Evolutionary conservation across 1,284 basidiomycete species (phyloP).

Genomic region (Garcileccinum viscosum): DNA sequence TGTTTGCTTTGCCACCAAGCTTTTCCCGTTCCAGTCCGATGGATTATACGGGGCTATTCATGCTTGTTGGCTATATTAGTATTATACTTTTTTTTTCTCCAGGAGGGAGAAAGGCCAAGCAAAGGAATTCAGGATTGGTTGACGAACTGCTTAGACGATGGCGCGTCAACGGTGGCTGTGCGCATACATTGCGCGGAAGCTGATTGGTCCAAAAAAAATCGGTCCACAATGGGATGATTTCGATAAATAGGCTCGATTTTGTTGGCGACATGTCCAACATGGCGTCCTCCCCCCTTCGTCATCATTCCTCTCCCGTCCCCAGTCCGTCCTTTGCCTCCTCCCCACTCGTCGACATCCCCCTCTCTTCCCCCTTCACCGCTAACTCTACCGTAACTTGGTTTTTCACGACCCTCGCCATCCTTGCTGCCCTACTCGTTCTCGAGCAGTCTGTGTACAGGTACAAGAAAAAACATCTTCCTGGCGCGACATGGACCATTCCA

Average conservation of each 20-base stretch:
- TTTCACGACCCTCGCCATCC: conserved; percentile 67
- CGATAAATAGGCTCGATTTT: background rate
- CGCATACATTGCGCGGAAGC: background rate
- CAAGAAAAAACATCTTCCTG: conserved; percentile 89
- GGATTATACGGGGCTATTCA: no score
- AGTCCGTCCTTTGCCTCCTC: conserved; percentile 47
- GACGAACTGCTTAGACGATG: background rate
- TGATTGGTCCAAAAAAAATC: conserved; percentile 2
- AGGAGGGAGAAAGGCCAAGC: no score
- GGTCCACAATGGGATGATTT: background rate
- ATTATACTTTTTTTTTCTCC: no score
- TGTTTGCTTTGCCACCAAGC: no score
- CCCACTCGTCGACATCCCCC: conserved; percentile 50
- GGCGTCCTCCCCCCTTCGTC: conserved; percentile 40
- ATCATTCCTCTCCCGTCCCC: conserved; percentile 44
- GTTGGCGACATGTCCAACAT: conserved; percentile 33
- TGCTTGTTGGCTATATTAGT: no score
- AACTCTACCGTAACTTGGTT: conserved; percentile 58
- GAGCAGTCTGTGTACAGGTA: conserved; percentile 87
- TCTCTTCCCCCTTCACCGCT: conserved; percentile 50
- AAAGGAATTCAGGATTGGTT: background rate
- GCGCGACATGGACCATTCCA: conserved; percentile 90
- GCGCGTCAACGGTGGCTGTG: background rate
- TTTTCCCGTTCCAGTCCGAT: no score
- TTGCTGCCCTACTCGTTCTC: conserved; percentile 70